Percentiles rank a stretch among this genome's conserved stretches.
phyloP scores from a whole-genome alignment of 768 basidiomycete genomes.

The Lentinula edodes region DNA sequence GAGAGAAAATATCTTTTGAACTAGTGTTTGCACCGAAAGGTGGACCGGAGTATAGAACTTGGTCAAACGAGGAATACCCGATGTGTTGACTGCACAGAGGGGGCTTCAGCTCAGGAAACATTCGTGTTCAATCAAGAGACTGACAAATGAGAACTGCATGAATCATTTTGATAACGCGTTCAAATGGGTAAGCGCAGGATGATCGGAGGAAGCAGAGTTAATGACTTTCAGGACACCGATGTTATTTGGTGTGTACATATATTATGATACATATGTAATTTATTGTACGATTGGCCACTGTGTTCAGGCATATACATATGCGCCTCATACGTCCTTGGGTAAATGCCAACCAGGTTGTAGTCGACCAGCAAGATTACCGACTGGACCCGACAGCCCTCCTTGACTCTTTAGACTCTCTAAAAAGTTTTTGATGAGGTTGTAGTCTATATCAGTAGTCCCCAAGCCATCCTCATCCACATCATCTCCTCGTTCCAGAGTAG shows the following conservation, averaged over 20 bases:
- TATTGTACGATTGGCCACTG: too few species aligned
- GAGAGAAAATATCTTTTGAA: constrained; percentile 87
- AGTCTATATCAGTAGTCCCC: constrained; percentile 59
- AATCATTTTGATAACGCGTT: constrained; percentile 45
- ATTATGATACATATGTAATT: too few species aligned
- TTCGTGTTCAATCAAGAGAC: constrained; percentile 14
- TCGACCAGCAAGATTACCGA: constrained; percentile 83
- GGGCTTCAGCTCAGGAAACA: constrained; percentile 1
- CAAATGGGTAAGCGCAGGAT: neutral
- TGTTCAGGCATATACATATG: neutral
- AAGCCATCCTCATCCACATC: constrained; percentile 49
- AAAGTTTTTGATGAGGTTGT: constrained; percentile 93
- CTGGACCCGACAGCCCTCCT: constrained; percentile 84
- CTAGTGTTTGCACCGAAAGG: constrained; percentile 59
- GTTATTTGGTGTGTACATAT: too few species aligned
- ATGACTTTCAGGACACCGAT: too few species aligned
- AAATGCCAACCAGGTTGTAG: constrained; percentile 71
- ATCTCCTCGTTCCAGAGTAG: constrained; percentile 47
- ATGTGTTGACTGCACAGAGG: constrained; percentile 73
- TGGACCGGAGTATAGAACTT: constrained; percentile 87
- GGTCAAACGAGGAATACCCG: constrained; percentile 77
- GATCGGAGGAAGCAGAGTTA: constrained; percentile 20
- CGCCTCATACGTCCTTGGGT: constrained; percentile 54
- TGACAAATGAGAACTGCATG: constrained; percentile 84
- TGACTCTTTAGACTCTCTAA: constrained; percentile 95